Conservation (phyloP, 2,329 filamentous ascomycete genomes). For the Ophiosphaerella korrae region DNA sequence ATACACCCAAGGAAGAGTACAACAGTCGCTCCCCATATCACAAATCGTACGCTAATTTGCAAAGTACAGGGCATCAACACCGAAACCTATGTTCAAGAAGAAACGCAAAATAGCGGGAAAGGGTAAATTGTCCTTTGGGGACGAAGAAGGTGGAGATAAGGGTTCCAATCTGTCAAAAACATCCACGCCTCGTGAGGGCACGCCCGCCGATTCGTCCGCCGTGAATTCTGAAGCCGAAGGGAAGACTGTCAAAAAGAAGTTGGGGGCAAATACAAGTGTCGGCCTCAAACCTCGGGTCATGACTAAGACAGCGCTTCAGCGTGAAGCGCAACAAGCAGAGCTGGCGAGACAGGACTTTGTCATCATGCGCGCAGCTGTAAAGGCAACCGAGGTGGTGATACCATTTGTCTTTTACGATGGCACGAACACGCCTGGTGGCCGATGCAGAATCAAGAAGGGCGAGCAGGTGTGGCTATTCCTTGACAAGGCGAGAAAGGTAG, state of each 20-base stretch:
- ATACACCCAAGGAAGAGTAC: conserved; percentile 66
- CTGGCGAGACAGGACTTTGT: conserved; percentile 79
- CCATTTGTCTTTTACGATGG: conserved; percentile 98
- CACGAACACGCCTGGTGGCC: conserved; percentile 82
- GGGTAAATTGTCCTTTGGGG: conserved; percentile 70
- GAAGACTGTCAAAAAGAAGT: conserved; percentile 50
- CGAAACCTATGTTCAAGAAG: conserved; percentile 61
- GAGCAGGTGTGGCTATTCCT: conserved; percentile 92
- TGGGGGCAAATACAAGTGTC: conserved; percentile 67
- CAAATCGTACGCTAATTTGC: conserved; percentile 53
- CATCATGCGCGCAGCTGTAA: conserved; percentile 81
- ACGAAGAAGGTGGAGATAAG: conserved; percentile 69
- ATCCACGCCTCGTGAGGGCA: conserved; percentile 47
- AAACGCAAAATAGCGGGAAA: conserved; percentile 59
- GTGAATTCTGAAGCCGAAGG: conserved; percentile 38
- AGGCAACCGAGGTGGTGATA: conserved; percentile 84
- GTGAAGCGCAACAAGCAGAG: conserved; percentile 79
- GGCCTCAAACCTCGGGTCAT: conserved; percentile 68
- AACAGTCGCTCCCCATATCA: conserved; percentile 23
- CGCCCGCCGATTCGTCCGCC: conserved; percentile 45
- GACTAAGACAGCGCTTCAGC: conserved; percentile 76
- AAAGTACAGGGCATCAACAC: conserved; percentile 62
- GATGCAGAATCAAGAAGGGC: conserved; percentile 87
- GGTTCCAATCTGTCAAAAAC: conserved; percentile 49
- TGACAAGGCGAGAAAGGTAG: conserved; percentile 88